phyloP scores from a whole-genome alignment of 305 asterid species.

The Fraxinus sp. region DNA sequence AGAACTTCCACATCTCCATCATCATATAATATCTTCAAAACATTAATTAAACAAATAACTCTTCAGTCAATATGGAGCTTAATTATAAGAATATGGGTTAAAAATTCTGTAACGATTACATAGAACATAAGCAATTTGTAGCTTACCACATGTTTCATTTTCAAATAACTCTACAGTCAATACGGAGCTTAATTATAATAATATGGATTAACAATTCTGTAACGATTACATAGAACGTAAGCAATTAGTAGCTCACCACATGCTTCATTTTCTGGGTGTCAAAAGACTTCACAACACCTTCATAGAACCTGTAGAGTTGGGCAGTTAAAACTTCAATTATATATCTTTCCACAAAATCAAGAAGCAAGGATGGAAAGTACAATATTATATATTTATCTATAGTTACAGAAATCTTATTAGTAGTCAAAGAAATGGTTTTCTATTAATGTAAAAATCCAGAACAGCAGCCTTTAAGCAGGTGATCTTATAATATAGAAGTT shows the following conservation, averaged over 20 bases:
- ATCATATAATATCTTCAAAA: conserved; percentile 63
- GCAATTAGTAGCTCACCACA: conserved; percentile 57
- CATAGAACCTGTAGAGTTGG: conserved; percentile 60
- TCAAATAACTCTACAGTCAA: conserved; percentile 16
- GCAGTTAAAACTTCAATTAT: not conserved
- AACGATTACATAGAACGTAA: conserved; percentile 15
- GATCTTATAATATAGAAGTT: not conserved
- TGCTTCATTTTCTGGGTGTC: conserved; percentile 79
- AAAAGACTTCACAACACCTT: conserved; percentile 79
- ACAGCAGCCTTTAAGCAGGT: not conserved
- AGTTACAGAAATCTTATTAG: conserved; percentile 8
- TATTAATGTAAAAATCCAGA: conserved; percentile 16
- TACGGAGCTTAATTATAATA: not conserved
- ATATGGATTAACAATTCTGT: conserved; percentile 9
- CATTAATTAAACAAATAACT: conserved; percentile 16
- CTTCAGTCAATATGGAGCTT: conserved; percentile 9
- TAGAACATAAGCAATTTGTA: conserved; percentile 20
- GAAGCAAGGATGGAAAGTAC: not conserved
- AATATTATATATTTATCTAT: not conserved
- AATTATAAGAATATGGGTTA: not conserved
- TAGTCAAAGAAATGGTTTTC: conserved; percentile 1
- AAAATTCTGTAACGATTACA: conserved; percentile 17
- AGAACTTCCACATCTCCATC: conserved; percentile 99
- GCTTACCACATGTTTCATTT: conserved; percentile 85
- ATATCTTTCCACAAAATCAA: not conserved